Conservation (phyloP, 1,139 yeast species). For the Komagataea norvegica region DNA sequence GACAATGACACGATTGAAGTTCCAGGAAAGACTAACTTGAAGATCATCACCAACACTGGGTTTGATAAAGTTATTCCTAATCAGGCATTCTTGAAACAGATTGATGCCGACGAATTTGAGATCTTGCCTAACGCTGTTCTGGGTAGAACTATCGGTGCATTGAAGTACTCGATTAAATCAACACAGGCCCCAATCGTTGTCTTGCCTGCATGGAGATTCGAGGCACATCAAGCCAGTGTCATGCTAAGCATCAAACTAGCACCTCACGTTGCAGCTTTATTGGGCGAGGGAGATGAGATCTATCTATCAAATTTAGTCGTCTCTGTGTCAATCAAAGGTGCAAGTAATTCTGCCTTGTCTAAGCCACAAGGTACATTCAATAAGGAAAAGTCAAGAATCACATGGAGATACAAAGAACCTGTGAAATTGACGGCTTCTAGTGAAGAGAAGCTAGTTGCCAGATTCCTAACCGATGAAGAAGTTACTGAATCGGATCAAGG, state of each 20-base stretch:
- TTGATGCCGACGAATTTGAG: conserved; percentile 31
- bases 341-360: conserved; percentile 67
- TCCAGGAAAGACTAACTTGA: conserved; percentile 34
- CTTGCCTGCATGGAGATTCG: conserved; percentile 86
- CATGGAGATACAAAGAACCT: conserved; percentile 68
- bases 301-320: conserved; percentile 59
- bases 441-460: conserved; percentile 64
- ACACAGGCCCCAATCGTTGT: conserved; percentile 63
- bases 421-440: conserved; percentile 36
- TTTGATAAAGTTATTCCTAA: conserved; percentile 35
- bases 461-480: conserved; percentile 59
- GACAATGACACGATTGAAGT: conserved; percentile 22
- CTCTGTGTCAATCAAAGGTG: conserved; percentile 55
- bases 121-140: conserved; percentile 34
- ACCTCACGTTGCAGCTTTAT: conserved; percentile 40
- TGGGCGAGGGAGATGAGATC: conserved; percentile 27
- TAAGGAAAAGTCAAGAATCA: conserved; percentile 75
- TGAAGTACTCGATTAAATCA: conserved; percentile 57
- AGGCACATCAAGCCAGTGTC: conserved; percentile 76
- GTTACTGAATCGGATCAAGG: conserved; percentile 70
- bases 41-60: conserved; percentile 26
- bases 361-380: conserved; percentile 89
- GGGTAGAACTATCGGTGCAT: conserved; percentile 65
- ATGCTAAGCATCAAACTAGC: conserved; percentile 65
- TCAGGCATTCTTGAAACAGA: conserved; percentile 33